Conservation (phyloP, 257 asterid genomes). For the Solanum virginianum region DNA sequence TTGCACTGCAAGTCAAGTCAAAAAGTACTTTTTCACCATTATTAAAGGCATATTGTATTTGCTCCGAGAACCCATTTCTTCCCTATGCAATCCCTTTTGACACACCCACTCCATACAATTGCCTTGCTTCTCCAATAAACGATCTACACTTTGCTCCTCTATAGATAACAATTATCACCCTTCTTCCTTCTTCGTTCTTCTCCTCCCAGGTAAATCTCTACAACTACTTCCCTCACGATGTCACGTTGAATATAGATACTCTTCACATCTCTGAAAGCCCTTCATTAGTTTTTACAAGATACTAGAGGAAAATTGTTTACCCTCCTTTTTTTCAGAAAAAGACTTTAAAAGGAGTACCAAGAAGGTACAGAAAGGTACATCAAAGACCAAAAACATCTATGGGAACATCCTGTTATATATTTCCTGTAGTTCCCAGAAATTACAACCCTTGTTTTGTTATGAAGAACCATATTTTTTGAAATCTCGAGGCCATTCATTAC, state of each 20-base stretch:
- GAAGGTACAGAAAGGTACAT: background rate
- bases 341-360: background rate
- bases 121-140: background rate
- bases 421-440: background rate
- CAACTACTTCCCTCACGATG: background rate
- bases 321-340: background rate
- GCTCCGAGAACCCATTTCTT: no score
- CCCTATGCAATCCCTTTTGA: no score
- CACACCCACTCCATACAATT: background rate
- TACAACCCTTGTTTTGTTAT: background rate
- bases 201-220: background rate
- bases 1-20: no score
- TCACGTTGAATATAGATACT: background rate
- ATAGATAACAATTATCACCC: background rate
- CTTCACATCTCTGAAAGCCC: background rate
- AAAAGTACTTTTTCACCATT: no score
- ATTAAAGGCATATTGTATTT: no score
- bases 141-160: background rate
- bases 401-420: background rate
- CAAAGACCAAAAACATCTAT: background rate
- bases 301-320: background rate
- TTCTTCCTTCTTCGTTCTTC: background rate
- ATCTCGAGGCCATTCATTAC: background rate
- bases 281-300: background rate
- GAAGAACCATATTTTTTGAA: background rate